A percentile compares a stretch with the other conserved stretches of the same genome.
Evolutionary conservation across 1,139 yeast genomes (phyloP).

Genomic region (Arxiozyma slooffiae): DNA sequence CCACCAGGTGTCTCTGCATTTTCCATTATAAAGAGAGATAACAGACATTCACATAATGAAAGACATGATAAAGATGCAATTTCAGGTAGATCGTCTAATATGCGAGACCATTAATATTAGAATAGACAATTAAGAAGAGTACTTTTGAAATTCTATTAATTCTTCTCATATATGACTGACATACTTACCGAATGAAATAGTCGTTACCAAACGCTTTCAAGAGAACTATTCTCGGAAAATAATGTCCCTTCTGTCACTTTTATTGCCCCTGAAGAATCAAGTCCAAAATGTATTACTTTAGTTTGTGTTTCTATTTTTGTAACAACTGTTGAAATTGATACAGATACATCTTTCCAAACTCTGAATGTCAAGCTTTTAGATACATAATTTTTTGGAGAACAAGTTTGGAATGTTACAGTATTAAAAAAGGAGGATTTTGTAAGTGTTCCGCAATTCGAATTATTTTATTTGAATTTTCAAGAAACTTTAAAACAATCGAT

Average conservation of each 20-base stretch:
- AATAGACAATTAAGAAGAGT: too few species aligned
- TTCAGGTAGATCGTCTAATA: not conserved
- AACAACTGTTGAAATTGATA: constrained; percentile 10
- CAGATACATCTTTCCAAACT: not conserved
- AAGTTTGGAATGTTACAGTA: constrained; percentile 17
- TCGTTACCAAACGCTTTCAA: not conserved
- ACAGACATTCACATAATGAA: not conserved
- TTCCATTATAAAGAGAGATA: constrained; percentile 4
- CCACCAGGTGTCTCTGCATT: constrained; percentile 19
- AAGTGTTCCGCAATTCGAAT: constrained; percentile 17
- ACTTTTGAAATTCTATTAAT: not conserved
- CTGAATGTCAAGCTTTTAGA: constrained; percentile 10
- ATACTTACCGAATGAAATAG: not conserved
- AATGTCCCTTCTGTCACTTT: constrained; percentile 17
- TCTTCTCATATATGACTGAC: not conserved
- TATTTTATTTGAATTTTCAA: constrained; percentile 18
- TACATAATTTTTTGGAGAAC: constrained; percentile 16
- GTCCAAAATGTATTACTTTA: constrained; percentile 6
- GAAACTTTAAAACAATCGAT: constrained; percentile 12
- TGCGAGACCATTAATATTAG: not conserved
- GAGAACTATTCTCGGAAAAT: constrained; percentile 12
- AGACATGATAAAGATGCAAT: not conserved
- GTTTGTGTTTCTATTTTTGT: constrained; percentile 17
- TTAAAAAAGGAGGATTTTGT: constrained; percentile 14
- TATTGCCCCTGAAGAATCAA: constrained; percentile 5